Evolutionary conservation across 169 alveolate genomes (phyloP), one percentile per base, ranked within the genome.

Genomic region (Cryptosporidium parvum): DNA sequence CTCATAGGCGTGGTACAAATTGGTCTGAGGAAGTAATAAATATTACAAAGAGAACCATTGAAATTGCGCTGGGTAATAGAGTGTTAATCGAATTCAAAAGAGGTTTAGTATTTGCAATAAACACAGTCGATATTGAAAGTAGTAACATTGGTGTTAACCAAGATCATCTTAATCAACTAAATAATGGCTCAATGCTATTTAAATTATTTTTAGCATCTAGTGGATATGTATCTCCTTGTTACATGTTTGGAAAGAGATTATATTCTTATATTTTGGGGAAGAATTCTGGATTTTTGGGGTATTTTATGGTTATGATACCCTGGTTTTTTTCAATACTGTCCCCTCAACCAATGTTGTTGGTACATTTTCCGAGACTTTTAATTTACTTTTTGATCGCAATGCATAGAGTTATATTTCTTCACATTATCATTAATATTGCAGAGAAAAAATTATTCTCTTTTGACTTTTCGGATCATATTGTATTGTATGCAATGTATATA

Each of bases 211-310:
- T 62, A 37, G 89, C 67, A 10, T 80, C 89, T 0, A 67, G 75
- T 56, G 89, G 89, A 16, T 80, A 80, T 61, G 89, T 80, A 31
- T 80, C 89, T 16, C 89, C 89, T 23, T 80, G 89, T 14, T 80
- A 80, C 75, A 80, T 80, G 89, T 80, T 59, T 62, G 89, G 89
- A 42, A 80, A 62, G 44, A 80, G 89, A 62, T 26, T 80, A 65
- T 80, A 80, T 44, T 80, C 89, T 26, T 62, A 80, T 80, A 67
- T 80, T 80, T 42, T 80, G 37, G 89, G 89, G 21, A 59, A 48
- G 16, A 61, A 51, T 44, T 62, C 89, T 39, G 89, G 89, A 42
- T 33, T 80, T 44, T 44, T 51, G 48, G 89, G 89, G n/a, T 65
- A 80, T 29, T 29, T 80, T 16, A 59, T 67, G 65, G 67, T 80